Conservation (phyloP, 176 grass and related monocot species). For the Ampelocalamus luodianensis region DNA sequence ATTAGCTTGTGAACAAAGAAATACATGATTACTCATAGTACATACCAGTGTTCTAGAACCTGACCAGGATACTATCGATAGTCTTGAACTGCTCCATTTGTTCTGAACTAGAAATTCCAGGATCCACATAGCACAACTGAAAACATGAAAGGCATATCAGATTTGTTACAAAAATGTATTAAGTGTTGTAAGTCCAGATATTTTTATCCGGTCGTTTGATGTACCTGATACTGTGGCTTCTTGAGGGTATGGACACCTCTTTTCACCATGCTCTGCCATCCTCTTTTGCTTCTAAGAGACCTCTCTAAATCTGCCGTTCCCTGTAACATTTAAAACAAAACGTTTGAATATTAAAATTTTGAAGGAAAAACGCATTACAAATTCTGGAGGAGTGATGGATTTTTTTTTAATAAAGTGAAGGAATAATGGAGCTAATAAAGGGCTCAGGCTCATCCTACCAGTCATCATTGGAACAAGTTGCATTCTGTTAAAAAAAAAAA, state of each 20-base stretch:
- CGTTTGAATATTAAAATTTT: not conserved
- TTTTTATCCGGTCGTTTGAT: not conserved
- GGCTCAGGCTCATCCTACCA: not conserved
- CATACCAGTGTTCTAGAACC: conserved; percentile 55
- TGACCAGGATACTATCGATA: conserved; percentile 74
- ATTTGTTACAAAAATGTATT: not conserved
- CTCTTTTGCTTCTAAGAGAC: conserved; percentile 64
- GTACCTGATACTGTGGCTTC: conserved; percentile 92
- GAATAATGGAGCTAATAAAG: not conserved
- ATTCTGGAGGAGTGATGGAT: not conserved
- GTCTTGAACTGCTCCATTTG: conserved; percentile 77
- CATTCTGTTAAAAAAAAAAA: not conserved
- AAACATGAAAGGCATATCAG: conserved; percentile 28
- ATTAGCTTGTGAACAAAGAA: conserved; percentile 8
- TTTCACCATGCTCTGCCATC: conserved; percentile 81
- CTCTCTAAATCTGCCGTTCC: conserved; percentile 76
- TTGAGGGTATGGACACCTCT: conserved; percentile 82
- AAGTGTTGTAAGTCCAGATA: not conserved
- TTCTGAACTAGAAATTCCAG: conserved; percentile 61
- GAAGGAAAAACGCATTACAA: not conserved
- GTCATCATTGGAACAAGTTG: not conserved
- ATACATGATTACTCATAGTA: not conserved
- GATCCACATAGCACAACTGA: conserved; percentile 88
- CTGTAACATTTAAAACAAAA: conserved; percentile 35
- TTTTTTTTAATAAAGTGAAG: not conserved